A percentile compares a stretch with the other conserved stretches of the same genome.
Evolutionary conservation across 192 early-diverging fungal species (phyloP).

Genomic region (Coemansia sp.): DNA sequence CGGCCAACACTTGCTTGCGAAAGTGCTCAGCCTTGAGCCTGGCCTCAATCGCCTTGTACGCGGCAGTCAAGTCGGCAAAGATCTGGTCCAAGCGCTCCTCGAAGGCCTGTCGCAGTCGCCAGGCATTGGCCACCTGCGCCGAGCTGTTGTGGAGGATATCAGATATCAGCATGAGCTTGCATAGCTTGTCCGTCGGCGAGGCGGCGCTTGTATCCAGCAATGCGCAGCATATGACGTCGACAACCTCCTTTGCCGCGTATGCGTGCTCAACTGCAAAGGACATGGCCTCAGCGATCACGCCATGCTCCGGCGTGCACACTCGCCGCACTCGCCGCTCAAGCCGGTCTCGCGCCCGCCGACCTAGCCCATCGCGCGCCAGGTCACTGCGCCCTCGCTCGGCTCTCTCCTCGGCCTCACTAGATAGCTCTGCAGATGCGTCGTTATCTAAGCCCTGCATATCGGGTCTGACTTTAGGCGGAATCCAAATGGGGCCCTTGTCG

Average conservation of each 20-base stretch:
- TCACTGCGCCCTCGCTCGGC: constrained; percentile 9
- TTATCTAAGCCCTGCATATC: background rate
- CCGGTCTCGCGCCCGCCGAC: constrained; percentile 19
- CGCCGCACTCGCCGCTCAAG: constrained; percentile 32
- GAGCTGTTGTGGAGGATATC: constrained; percentile 91
- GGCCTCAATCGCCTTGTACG: constrained; percentile 69
- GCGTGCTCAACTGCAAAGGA: constrained; percentile 83
- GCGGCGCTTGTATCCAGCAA: constrained; percentile 62
- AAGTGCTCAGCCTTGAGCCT: constrained; percentile 85
- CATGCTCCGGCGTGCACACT: constrained; percentile 27
- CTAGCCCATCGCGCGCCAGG: constrained; percentile 17
- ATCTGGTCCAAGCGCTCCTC: constrained; percentile 63
- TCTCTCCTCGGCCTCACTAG: constrained; percentile 55
- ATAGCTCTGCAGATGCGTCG: constrained; percentile 2
- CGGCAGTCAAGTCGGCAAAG: constrained; percentile 70
- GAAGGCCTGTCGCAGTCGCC: constrained; percentile 79
- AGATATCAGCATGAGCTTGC: constrained; percentile 81
- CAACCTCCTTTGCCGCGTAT: constrained; percentile 77
- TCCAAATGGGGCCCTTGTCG: constrained; percentile 80
- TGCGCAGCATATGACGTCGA: constrained; percentile 65
- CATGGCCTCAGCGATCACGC: constrained; percentile 79
- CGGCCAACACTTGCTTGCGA: constrained; percentile 62
- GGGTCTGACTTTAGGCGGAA: constrained; percentile 71
- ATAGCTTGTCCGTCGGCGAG: constrained; percentile 66
- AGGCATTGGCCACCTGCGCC: constrained; percentile 80